Evolutionary conservation across 2,329 filamentous ascomycete species (phyloP).

Genomic region (Verticillium isaacii): DNA sequence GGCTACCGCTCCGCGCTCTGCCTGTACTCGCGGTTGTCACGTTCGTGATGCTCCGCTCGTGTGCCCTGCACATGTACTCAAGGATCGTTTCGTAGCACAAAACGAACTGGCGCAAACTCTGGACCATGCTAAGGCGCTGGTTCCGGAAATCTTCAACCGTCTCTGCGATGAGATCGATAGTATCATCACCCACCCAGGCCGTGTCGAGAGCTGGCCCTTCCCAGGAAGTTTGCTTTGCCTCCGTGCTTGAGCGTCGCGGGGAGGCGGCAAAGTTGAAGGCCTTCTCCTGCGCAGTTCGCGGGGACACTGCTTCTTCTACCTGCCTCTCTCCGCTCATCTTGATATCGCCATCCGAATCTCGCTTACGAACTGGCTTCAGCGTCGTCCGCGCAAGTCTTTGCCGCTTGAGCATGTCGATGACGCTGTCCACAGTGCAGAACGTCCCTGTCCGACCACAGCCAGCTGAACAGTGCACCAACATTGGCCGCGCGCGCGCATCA

Average conservation of each 20-base stretch:
- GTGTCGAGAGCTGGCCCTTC: slow-evolving; percentile 33
- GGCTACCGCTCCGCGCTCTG: slow-evolving; percentile 16
- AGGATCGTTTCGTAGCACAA: slow-evolving; percentile 93
- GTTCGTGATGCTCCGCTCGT: slow-evolving; percentile 25
- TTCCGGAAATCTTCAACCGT: slow-evolving; percentile 87
- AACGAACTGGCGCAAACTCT: slow-evolving; percentile 88
- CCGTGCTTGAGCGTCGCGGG: slow-evolving; percentile 6
- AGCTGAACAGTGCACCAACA: slow-evolving; percentile 92
- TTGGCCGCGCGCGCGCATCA: slow-evolving; percentile 53
- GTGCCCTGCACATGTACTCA: slow-evolving; percentile 68
- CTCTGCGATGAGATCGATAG: slow-evolving; percentile 73
- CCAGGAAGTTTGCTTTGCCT: slow-evolving; percentile 8
- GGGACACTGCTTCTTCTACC: slow-evolving; percentile 22
- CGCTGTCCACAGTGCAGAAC: slow-evolving; percentile 93
- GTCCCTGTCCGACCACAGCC: slow-evolving; percentile 94
- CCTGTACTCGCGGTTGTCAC: slow-evolving; percentile 15
- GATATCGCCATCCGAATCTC: slow-evolving; percentile 40
- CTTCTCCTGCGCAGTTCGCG: slow-evolving; percentile 17
- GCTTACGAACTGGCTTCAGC: slow-evolving; percentile 11
- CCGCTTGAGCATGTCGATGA: slow-evolving; percentile 94
- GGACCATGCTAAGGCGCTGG: slow-evolving; percentile 93
- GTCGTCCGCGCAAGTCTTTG: slow-evolving; percentile 48
- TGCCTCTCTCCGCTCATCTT: slow-evolving; percentile 32
- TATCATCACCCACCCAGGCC: slow-evolving; percentile 65
- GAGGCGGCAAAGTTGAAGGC: slow-evolving; percentile 4